A percentile compares a stretch with the other conserved stretches of the same genome.
Conservation (phyloP, 768 basidiomycete species). For the Peribolospora baueri region DNA sequence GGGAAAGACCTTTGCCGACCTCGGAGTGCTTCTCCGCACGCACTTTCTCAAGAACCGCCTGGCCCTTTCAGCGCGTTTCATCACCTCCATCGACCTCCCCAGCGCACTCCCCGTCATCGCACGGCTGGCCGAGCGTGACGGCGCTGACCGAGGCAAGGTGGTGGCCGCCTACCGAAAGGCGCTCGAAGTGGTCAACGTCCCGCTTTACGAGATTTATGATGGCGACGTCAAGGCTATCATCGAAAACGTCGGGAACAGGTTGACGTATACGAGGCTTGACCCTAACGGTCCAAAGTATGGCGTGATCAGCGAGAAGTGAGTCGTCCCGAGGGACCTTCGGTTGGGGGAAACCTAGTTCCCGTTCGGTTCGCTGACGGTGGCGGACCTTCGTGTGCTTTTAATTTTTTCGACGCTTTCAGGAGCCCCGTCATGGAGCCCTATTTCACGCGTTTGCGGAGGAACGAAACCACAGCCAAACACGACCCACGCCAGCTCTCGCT, state of each 20-base stretch:
- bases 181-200: conserved; percentile 67
- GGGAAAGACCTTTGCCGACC: conserved; percentile 26
- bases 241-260: conserved; percentile 45
- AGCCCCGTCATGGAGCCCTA: conserved; percentile 69
- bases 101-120: conserved; percentile 46
- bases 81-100: conserved; percentile 35
- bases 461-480: conserved; percentile 23
- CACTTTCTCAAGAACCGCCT: conserved; percentile 36
- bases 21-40: conserved; percentile 13
- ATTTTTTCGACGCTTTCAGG: conserved; percentile 22
- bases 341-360: no score
- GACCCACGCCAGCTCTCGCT: conserved; percentile 40
- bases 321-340: not conserved
- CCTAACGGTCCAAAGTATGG: conserved; percentile 61
- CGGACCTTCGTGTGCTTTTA: not conserved
- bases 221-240: conserved; percentile 53
- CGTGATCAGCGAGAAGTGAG: conserved; percentile 44
- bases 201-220: conserved; percentile 50
- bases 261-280: conserved; percentile 61
- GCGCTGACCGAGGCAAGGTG: conserved; percentile 24
- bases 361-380: not conserved
- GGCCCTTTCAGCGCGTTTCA: conserved; percentile 30
- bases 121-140: conserved; percentile 27
- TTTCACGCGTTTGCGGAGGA: conserved; percentile 54
- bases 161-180: conserved; percentile 44